Conservation (phyloP, 2,329 filamentous ascomycete genomes). For the Ceratocystis eucalypticola region DNA sequence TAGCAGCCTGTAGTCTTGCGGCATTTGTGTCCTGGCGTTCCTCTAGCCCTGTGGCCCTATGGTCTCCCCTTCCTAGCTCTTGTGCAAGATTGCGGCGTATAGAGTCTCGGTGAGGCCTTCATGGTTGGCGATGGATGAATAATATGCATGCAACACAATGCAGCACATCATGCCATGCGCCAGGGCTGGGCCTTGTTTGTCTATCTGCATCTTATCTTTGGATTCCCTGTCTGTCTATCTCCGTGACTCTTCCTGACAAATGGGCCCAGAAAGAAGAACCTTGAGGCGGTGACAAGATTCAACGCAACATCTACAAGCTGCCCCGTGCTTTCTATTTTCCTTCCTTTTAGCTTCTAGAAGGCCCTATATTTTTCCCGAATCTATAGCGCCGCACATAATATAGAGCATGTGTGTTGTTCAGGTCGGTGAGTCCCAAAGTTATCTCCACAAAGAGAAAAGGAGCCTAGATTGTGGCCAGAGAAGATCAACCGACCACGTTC, state of each 20-base stretch:
- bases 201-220: background rate
- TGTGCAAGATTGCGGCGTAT: background rate
- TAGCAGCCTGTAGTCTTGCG: background rate
- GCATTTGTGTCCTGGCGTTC: too few relatives aligned
- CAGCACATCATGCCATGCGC: conserved; percentile 3
- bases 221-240: background rate
- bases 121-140: background rate
- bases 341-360: conserved; percentile 2
- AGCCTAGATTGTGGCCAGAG: background rate
- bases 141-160: background rate
- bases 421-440: background rate
- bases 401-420: background rate
- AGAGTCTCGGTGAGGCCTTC: background rate
- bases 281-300: background rate
- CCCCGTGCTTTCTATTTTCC: conserved; percentile 15
- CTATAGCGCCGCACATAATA: background rate
- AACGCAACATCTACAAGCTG: background rate
- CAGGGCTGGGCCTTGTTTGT: background rate
- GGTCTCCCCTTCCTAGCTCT: background rate
- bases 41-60: too few relatives aligned
- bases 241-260: conserved; percentile 10
- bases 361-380: background rate
- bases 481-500: too few relatives aligned
- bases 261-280: background rate
- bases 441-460: background rate